A percentile compares a stretch with the other conserved stretches of the same genome.
phyloP scores from a whole-genome alignment of 345 rosid genomes.

The Geranium rotundifolium region DNA sequence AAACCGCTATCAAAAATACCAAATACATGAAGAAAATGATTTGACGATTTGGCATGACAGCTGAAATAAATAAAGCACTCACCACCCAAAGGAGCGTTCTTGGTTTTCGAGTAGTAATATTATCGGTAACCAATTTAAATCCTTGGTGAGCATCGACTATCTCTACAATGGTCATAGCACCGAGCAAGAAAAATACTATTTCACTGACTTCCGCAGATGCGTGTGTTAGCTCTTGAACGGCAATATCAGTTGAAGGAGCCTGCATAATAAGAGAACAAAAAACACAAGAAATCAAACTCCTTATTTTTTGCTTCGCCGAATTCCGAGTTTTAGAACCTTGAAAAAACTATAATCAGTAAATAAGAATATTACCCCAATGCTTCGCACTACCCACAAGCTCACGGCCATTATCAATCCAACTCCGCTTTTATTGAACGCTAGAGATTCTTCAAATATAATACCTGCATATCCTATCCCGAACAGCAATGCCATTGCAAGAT shows the following conservation, averaged over 20 bases:
- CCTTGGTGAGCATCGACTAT: conserved; percentile 99
- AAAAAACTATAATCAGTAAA: not conserved
- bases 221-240: conserved; percentile 72
- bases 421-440: conserved; percentile 94
- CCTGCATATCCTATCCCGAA: conserved; percentile 83
- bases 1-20: not conserved
- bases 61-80: conserved; percentile 20
- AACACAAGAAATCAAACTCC: not conserved
- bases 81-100: conserved; percentile 90
- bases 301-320: too few species aligned
- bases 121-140: conserved; percentile 93
- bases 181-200: conserved; percentile 91
- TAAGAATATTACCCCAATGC: conserved; percentile 62
- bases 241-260: conserved; percentile 97
- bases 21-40: conserved; percentile 1
- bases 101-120: conserved; percentile 87
- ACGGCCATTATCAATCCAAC: conserved; percentile 96
- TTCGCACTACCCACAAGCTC: conserved; percentile 82
- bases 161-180: conserved; percentile 98
- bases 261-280: conserved; percentile 22
- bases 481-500: conserved; percentile 86
- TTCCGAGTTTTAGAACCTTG: too few species aligned
- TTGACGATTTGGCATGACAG: not conserved
- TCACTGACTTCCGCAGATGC: conserved; percentile 95
- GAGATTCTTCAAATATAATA: conserved; percentile 83